Percentiles rank a stretch among this genome's conserved stretches.
Evolutionary conservation across 768 basidiomycete species (phyloP).

Genomic region (Macrolepiota dolichaula): DNA sequence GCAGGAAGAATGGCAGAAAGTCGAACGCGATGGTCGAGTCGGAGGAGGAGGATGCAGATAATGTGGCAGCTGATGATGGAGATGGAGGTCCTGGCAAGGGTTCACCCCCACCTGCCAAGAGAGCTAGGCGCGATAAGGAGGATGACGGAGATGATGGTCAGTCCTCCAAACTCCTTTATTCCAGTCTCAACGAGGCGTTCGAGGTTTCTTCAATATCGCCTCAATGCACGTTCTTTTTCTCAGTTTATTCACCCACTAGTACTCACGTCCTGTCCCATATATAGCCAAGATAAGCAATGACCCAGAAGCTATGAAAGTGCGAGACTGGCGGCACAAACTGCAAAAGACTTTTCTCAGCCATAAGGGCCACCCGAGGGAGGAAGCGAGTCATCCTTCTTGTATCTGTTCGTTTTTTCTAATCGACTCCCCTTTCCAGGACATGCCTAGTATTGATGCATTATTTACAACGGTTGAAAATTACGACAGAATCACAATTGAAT

Average conservation of each 20-base stretch:
- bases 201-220: not conserved
- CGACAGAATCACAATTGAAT: constrained; percentile 72
- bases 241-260: not conserved
- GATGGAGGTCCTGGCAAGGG: constrained; percentile 52
- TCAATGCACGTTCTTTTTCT: not conserved
- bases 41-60: constrained; percentile 53
- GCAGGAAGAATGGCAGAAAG: constrained; percentile 56
- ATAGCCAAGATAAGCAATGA: constrained; percentile 56
- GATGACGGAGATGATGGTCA: constrained; percentile 63
- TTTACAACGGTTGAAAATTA: constrained; percentile 78
- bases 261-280: not conserved
- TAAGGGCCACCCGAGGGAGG: constrained; percentile 60
- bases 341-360: constrained; percentile 82
- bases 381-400: constrained; percentile 39
- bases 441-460: constrained; percentile 66
- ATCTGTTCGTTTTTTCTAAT: constrained; percentile 1
- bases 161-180: constrained; percentile 18
- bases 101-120: constrained; percentile 66
- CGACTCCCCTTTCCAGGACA: constrained; percentile 48
- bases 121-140: constrained; percentile 53
- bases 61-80: constrained; percentile 37
- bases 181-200: not conserved
- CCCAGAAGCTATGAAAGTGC: constrained; percentile 66
- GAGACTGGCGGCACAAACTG: constrained; percentile 89
- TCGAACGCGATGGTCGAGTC: constrained; percentile 59